Base-by-base conservation (phyloP, 139 green algal genomes). In the Chlamydomonas incerta region DNA sequence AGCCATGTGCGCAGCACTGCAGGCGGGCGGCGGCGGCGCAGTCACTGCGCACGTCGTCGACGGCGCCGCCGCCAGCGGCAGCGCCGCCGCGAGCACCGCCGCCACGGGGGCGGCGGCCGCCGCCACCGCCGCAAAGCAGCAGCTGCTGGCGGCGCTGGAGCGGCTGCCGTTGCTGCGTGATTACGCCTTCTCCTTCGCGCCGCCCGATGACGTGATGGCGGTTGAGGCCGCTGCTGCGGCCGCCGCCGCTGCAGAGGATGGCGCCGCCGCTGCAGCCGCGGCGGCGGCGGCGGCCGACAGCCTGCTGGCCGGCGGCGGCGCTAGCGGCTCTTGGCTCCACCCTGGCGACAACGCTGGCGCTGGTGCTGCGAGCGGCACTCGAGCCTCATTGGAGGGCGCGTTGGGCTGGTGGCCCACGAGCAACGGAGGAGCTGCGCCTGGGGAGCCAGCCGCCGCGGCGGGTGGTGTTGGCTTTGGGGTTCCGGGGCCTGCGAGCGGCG, bases 361-460 rank as follows among this genome's bases (percentile, higher is more conserved):
- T 20, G 21, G 26, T 34, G 63, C 28, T 26, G 63, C 2, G 15
- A 26, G 10, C 2, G 63, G 63, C 13, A 26, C 63, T 11, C 2
- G 29, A 18, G 41, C 8, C 5, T 50, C 41, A 5, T 8, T 34
- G 28, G 72, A 80, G 72, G 34, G 55, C 3, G 29, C n/a, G 14
- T 47, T 67, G 72, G 55, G 50, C 47, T 80, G 72, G 72, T 80
- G 72, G 74, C 52, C 74, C 0, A 69, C 31, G 35, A 81, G 52
- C 57, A n/a, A 47, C 6, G 52, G 8, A 3, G 74, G 74, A 0
- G 15, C 34, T 55, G 20, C 55, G 18, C 74, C 68, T 47, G 47
- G 47, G 47, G 26, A 66, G 52, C n/a, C n/a, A n/a, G n/a, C n/a
- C n/a, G n/a, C n/a, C n/a, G n/a, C n/a, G n/a, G n/a, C n/a, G n/a